phyloP scores from a whole-genome alignment of 2,329 filamentous ascomycete genomes.

The Talaromyces sp. region DNA sequence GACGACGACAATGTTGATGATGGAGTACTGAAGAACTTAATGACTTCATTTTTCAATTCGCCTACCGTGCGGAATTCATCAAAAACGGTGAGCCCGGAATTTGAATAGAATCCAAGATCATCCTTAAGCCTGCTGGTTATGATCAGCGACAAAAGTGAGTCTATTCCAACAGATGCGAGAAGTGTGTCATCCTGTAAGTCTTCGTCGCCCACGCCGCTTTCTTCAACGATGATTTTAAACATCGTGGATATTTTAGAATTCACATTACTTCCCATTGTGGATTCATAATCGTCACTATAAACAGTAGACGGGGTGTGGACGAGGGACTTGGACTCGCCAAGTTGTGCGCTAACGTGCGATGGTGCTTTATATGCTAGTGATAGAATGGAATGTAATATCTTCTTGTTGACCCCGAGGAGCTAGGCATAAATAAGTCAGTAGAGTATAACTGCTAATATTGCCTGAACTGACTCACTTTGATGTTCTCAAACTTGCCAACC shows the following conservation, averaged over 20 bases:
- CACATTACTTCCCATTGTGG: background rate
- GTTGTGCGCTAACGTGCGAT: too few species aligned
- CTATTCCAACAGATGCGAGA: constrained; percentile 18
- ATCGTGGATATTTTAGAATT: background rate
- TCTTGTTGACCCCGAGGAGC: too few species aligned
- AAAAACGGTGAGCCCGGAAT: background rate
- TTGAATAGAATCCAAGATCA: background rate
- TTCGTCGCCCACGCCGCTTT: constrained; percentile 16
- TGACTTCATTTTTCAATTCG: background rate
- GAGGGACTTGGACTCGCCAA: background rate
- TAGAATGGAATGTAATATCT: too few species aligned
- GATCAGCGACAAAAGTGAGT: constrained; percentile 18
- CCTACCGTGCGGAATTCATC: background rate
- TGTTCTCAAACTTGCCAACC: too few species aligned
- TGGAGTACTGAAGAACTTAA: background rate
- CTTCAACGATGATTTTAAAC: constrained; percentile 17
- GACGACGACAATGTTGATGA: background rate
- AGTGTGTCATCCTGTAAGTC: constrained; percentile 12
- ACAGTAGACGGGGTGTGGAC: background rate
- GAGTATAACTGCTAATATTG: too few species aligned
- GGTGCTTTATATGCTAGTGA: too few species aligned
- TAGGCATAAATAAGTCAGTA: too few species aligned
- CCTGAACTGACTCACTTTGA: too few species aligned
- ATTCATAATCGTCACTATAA: background rate
- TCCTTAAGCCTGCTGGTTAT: constrained; percentile 16